Evolutionary conservation across 83 land plant genomes (phyloP), one percentile per base, ranked within the genome.

Genomic region (Isoetes engelmannii): DNA sequence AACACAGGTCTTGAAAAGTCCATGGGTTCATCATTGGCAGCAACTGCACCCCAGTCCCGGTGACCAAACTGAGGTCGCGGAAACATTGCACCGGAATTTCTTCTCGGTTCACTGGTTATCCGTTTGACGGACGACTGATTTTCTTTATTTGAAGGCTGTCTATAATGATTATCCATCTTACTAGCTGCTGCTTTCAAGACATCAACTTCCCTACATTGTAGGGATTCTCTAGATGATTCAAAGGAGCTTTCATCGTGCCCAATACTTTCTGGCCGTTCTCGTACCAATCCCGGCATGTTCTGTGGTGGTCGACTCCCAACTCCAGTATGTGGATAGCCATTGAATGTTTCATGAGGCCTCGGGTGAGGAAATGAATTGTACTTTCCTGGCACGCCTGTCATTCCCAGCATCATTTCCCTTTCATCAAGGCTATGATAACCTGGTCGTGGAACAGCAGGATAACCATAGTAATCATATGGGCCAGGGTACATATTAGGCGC

Each of bases 31-130:
- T 72, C 74, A 44, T 57, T 72, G 50, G 67, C 63, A 44, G 74
- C 74, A 48, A 57, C 66, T 51, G 74, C 74, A n/a, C 74, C 74
- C 74, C 74, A 72, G 44, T 72, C 74, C 44, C 74, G 74, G 55
- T 72, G 74, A 4, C 74, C 51, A 6, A 21, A 48, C 47, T 63
- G 74, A 72, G 49, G 74, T 21, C 55, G 67, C 15, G 17, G 9
- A 3, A 57, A 63, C 8, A 15, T 10, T 50, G 57, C 70, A 4
- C 66, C 19, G 6, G 57, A 20, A 28, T 44, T 63, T 41, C 15
- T 41, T 7, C 10, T 57, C 3, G 21, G 59, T 4, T 20, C 46
- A 47, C 68, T 47, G 41, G 0, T 48, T 12, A 6, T 67, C 17
- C 12, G 20, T 46, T 45, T 48, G 1, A 57, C 47, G 13, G 56